These are phyloP conservation scores for Wickerhamomyces kurtzmanii DNA, from an alignment of 805 yeast species.

Conservation along the genomic window DNA sequence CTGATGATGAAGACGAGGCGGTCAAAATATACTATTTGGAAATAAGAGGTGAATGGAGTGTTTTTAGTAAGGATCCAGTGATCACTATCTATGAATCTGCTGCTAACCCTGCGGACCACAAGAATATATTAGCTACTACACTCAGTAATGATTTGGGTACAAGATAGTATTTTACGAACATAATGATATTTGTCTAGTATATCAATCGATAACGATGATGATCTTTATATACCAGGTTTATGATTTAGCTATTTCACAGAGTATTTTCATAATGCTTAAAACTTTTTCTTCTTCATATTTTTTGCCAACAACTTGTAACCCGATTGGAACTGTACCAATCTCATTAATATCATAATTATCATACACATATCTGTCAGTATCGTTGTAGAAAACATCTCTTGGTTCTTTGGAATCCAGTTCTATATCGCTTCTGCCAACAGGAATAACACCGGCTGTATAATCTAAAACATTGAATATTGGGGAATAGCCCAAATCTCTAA, in stretches of 20 bases:
- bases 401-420: constrained; percentile 1
- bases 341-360: constrained; percentile 3
- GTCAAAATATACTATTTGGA: constrained; percentile 63
- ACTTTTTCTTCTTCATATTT: constrained; percentile 13
- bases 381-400: constrained; percentile 1
- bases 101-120: constrained; percentile 88
- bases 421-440: constrained; percentile 41
- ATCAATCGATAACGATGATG: background rate
- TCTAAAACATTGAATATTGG: constrained; percentile 44
- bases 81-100: constrained; percentile 80
- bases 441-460: constrained; percentile 42
- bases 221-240: background rate
- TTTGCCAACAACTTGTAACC: constrained; percentile 14
- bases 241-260: background rate
- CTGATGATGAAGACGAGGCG: constrained; percentile 47
- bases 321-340: constrained; percentile 7
- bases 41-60: constrained; percentile 61
- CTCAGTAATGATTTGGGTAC: constrained; percentile 1
- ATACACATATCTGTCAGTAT: constrained; percentile 3
- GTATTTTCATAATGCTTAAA: constrained; percentile 5
- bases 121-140: constrained; percentile 18
- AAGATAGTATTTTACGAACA: constrained; percentile 6
- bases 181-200: background rate
- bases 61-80: constrained; percentile 56
- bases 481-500: constrained; percentile 37